These are phyloP conservation scores for Fusarium azukiicola DNA, from an alignment of 2,329 filamentous ascomycete species.

Conservation along the genomic window DNA sequence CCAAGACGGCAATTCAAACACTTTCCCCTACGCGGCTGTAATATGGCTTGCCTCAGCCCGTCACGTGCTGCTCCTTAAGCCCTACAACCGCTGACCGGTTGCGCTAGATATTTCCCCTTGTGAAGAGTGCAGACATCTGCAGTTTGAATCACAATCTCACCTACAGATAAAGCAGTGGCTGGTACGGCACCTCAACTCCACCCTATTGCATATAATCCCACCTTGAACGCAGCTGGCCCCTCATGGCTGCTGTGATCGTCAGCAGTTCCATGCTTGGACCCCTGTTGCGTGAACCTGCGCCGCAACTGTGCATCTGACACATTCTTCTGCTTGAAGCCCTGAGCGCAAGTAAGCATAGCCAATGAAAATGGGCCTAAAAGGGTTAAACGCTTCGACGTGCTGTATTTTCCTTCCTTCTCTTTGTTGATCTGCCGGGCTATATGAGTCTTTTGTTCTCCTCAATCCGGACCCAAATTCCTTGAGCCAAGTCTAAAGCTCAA, in stretches of 20 bases:
- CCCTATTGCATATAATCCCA: background rate
- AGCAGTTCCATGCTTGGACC: background rate
- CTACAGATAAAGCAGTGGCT: background rate
- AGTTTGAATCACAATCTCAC: background rate
- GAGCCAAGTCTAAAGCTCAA: background rate
- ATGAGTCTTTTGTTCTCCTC: background rate
- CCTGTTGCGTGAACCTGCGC: background rate
- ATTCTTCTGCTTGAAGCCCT: background rate
- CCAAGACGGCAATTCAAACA: background rate
- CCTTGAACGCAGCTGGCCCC: background rate
- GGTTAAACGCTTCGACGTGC: background rate
- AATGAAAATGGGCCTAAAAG: background rate
- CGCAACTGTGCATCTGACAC: background rate
- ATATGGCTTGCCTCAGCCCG: background rate
- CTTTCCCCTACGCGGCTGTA: background rate
- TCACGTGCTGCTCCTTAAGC: background rate
- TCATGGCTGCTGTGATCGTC: background rate
- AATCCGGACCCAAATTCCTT: background rate
- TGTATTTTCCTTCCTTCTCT: background rate
- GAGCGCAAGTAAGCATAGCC: background rate
- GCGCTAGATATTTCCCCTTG: background rate
- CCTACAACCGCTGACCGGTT: background rate
- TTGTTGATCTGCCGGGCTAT: background rate
- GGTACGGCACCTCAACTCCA: background rate
- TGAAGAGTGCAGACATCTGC: background rate